Conservation (phyloP, 1,284 basidiomycete species). For the Rhodofomes roseus region DNA sequence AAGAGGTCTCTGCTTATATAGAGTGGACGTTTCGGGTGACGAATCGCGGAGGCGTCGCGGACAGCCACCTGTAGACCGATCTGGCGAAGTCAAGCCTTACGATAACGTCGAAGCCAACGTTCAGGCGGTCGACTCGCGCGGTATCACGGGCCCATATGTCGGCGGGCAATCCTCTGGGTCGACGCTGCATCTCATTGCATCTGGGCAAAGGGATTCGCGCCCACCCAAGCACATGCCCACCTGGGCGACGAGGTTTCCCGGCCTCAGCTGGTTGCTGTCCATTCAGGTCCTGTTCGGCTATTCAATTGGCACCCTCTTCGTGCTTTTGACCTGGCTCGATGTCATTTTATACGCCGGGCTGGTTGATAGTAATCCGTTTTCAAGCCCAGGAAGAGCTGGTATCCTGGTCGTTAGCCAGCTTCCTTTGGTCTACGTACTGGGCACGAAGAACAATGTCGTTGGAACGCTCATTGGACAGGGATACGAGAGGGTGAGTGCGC, state of each 20-base stretch:
- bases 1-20: background rate
- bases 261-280: background rate
- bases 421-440: slow-evolving; percentile 66
- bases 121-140: background rate
- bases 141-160: background rate
- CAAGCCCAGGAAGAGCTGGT: slow-evolving; percentile 47
- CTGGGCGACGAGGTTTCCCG: slow-evolving; percentile 1
- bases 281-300: background rate
- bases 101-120: background rate
- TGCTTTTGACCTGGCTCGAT: slow-evolving; percentile 45
- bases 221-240: slow-evolving; percentile 1
- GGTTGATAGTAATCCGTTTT: slow-evolving; percentile 52
- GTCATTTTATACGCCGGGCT: slow-evolving; percentile 47
- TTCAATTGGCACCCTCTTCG: slow-evolving; percentile 39
- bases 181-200: background rate
- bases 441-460: slow-evolving; percentile 71
- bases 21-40: background rate
- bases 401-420: slow-evolving; percentile 67
- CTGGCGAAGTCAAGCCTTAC: background rate
- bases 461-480: slow-evolving; percentile 62
- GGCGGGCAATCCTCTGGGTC: background rate
- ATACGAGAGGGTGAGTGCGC: slow-evolving; percentile 63
- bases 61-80: background rate
- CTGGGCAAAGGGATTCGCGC: background rate
- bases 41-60: background rate